Evolutionary conservation across 257 asterid species (phyloP).

Genomic region (Leptodermis oblonga): DNA sequence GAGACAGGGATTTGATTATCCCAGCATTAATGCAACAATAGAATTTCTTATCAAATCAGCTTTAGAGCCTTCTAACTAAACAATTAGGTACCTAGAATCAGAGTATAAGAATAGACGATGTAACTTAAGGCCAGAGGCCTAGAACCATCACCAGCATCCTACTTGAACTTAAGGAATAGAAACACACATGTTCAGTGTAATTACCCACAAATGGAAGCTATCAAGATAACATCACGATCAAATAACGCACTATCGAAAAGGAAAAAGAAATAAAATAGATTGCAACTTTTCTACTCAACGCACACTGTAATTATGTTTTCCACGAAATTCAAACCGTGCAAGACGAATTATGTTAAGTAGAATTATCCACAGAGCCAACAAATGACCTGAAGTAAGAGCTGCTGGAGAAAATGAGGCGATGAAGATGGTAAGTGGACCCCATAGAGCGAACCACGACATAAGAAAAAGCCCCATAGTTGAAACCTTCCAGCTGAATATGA

Average conservation of each 20-base stretch:
- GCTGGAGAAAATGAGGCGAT: slow-evolving; percentile 88
- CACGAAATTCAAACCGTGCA: not conserved
- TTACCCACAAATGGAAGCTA: not conserved
- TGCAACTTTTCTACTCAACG: not conserved
- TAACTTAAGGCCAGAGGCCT: too few species aligned
- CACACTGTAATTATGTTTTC: too few species aligned
- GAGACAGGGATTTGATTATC: not conserved
- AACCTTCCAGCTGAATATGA: slow-evolving; percentile 89
- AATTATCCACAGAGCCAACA: too few species aligned
- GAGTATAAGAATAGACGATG: too few species aligned
- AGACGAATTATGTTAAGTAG: too few species aligned
- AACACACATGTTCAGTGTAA: too few species aligned
- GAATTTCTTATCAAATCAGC: too few species aligned
- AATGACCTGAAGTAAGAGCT: slow-evolving; percentile 83
- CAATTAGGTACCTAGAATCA: not conserved
- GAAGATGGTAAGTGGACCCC: slow-evolving; percentile 80
- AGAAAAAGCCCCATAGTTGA: slow-evolving; percentile 73
- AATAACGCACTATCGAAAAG: too few species aligned
- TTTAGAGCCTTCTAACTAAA: too few species aligned
- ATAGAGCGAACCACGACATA: slow-evolving; percentile 80
- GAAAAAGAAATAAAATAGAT: too few species aligned
- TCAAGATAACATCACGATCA: not conserved
- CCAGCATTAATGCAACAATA: not conserved
- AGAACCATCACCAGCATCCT: too few species aligned
- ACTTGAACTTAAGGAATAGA: too few species aligned